These are phyloP conservation scores for Metschnikowia orientalis DNA, from an alignment of 805 yeast genomes.

Conservation along the genomic window DNA sequence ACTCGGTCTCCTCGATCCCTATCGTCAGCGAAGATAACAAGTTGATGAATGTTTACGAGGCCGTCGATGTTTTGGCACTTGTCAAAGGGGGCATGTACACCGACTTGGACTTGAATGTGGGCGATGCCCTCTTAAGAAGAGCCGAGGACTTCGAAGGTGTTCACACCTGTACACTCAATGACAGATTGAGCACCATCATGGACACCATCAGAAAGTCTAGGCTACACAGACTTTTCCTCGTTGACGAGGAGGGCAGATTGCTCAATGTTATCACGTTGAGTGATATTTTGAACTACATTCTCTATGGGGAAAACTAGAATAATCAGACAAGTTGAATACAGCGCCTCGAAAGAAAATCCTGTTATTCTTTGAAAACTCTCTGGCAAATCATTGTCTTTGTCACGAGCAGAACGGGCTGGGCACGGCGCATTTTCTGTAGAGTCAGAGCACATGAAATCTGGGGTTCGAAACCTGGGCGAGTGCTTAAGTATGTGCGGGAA, in stretches of 20 bases:
- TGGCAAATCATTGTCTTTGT: too few species aligned
- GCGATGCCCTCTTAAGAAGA: constrained; percentile 90
- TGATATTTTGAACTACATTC: constrained; percentile 80
- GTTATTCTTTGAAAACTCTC: too few species aligned
- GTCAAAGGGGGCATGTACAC: constrained; percentile 93
- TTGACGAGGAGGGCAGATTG: constrained; percentile 74
- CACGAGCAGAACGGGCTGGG: too few species aligned
- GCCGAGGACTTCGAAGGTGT: constrained; percentile 98
- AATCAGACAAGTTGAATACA: too few species aligned
- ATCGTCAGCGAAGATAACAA: constrained; percentile 71
- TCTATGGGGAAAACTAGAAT: constrained; percentile 56
- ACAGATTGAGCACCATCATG: constrained; percentile 81
- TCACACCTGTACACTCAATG: constrained; percentile 86
- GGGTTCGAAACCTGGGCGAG: too few species aligned
- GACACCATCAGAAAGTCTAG: constrained; percentile 90
- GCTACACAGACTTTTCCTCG: constrained; percentile 87
- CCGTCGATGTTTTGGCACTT: constrained; percentile 87
- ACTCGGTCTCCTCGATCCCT: constrained; percentile 89
- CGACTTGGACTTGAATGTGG: constrained; percentile 85
- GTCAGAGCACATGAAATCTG: too few species aligned
- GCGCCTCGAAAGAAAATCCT: too few species aligned
- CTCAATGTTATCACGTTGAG: constrained; percentile 85
- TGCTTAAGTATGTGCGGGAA: too few species aligned
- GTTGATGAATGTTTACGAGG: constrained; percentile 88
- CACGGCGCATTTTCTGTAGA: too few species aligned